These are phyloP conservation scores for Microcos paniculata DNA, from an alignment of 345 rosid genomes.

Conservation along the genomic window DNA sequence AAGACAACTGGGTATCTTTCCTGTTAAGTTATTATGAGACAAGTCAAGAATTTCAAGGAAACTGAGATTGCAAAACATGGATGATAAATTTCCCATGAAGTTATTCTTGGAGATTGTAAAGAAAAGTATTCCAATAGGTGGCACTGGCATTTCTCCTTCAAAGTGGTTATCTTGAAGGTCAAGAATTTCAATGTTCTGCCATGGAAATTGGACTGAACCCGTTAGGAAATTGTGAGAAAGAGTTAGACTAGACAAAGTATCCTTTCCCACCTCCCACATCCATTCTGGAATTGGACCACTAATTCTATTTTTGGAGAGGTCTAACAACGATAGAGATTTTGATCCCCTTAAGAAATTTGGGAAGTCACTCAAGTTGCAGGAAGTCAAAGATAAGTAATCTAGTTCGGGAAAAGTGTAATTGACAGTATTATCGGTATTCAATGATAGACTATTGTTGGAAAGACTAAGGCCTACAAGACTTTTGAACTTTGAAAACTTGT, in stretches of 20 bases:
- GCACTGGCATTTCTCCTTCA: conserved; percentile 7
- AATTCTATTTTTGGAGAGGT: conserved; percentile 25
- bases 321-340: neutral
- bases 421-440: neutral
- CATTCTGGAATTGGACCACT: conserved; percentile 21
- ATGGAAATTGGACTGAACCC: too few species aligned
- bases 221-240: too few species aligned
- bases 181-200: conserved; percentile 2
- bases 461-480: neutral
- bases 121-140: fast-evolving
- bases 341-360: conserved; percentile 10
- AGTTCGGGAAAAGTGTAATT: neutral
- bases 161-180: conserved; percentile 11
- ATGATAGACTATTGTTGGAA: neutral
- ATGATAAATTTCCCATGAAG: conserved; percentile 13
- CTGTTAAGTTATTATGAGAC: conserved; percentile 26
- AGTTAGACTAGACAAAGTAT: too few species aligned
- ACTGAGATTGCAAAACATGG: conserved; percentile 9
- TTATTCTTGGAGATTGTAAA: conserved; percentile 6
- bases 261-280: too few species aligned
- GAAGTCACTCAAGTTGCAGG: conserved; percentile 13
- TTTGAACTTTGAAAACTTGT: neutral
- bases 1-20: conserved; percentile 18
- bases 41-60: neutral
- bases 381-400: neutral